A percentile compares a stretch with the other conserved stretches of the same genome.
Evolutionary conservation across 2,329 filamentous ascomycete genomes (phyloP).

Genomic region (Onygenales sp.): DNA sequence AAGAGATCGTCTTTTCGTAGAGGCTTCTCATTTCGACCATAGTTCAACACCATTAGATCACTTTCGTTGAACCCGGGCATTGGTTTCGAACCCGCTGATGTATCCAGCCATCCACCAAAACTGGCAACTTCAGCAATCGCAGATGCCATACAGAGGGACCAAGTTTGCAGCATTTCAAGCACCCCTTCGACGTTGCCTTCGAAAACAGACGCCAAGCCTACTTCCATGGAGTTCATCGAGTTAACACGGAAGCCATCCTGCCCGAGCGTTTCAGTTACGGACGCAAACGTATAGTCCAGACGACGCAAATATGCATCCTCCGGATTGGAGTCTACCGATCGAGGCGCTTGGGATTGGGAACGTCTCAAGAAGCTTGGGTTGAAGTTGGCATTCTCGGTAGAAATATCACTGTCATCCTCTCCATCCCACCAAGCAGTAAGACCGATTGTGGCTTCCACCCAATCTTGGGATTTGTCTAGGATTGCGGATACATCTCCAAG

Average conservation of each 20-base stretch:
- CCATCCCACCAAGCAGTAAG: slow-evolving; percentile 91
- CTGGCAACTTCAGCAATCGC: slow-evolving; percentile 75
- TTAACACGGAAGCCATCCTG: slow-evolving; percentile 64
- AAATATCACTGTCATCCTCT: slow-evolving; percentile 46
- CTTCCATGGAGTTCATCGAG: slow-evolving; percentile 63
- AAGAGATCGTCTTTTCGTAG: slow-evolving; percentile 73
- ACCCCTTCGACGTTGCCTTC: slow-evolving; percentile 73
- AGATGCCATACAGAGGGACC: slow-evolving; percentile 71
- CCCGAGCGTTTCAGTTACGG: slow-evolving; percentile 53
- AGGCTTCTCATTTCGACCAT: slow-evolving; percentile 51
- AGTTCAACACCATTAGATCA: slow-evolving; percentile 74
- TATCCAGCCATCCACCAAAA: slow-evolving; percentile 73
- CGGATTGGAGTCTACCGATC: slow-evolving; percentile 42
- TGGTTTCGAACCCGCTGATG: slow-evolving; percentile 44
- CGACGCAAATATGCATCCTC: slow-evolving; percentile 64
- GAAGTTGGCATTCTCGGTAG: slow-evolving; percentile 14
- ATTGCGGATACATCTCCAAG: slow-evolving; percentile 69
- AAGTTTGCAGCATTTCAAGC: slow-evolving; percentile 62
- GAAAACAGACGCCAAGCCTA: slow-evolving; percentile 71
- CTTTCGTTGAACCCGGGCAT: slow-evolving; percentile 67
- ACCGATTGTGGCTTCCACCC: slow-evolving; percentile 79
- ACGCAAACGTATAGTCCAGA: slow-evolving; percentile 59
- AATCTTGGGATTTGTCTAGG: slow-evolving; percentile 70
- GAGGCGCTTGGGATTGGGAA: slow-evolving; percentile 27
- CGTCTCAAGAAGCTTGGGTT: slow-evolving; percentile 7